Percentiles rank a stretch among this genome's conserved stretches.
These are phyloP conservation scores for Xylaria sp. DNA, from an alignment of 2,329 filamentous ascomycete genomes.

Conservation along the genomic window DNA sequence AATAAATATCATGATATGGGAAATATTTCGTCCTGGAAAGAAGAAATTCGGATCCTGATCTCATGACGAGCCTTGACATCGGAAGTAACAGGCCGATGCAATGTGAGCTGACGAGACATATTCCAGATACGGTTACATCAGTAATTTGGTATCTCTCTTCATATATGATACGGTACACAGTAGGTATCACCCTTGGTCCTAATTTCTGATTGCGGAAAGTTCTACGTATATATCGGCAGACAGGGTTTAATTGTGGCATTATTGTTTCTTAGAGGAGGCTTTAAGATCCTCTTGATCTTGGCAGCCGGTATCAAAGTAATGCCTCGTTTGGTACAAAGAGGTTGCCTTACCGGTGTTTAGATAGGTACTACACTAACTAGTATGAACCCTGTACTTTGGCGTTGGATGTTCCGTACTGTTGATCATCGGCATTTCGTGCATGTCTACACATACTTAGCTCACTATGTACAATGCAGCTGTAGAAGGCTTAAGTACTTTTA, in stretches of 20 bases:
- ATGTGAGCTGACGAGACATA: not conserved
- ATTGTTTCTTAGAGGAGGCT: constrained; percentile 3
- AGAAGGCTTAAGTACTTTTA: not conserved
- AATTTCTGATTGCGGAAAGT: not conserved
- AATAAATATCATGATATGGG: constrained; percentile 13
- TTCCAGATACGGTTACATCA: not conserved
- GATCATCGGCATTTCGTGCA: constrained; percentile 24
- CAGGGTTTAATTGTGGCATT: not conserved
- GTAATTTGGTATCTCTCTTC: not conserved
- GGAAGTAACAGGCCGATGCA: not conserved
- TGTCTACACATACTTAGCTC: not conserved
- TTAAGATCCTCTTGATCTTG: not conserved
- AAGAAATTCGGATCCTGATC: constrained; percentile 9
- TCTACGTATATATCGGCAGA: not conserved
- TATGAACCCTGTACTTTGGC: not conserved
- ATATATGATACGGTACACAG: not conserved
- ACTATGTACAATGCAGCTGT: not conserved
- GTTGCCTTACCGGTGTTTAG: constrained; percentile 3
- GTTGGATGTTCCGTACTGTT: not conserved
- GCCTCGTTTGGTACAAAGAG: not conserved
- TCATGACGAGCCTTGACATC: constrained; percentile 6
- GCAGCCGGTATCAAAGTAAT: not conserved
- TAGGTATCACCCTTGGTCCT: not conserved
- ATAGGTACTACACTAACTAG: not conserved
- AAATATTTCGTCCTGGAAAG: constrained; percentile 2